Conservation (phyloP, 2,329 filamentous ascomycete genomes). For the Parasarocladium wereldwijsianum region DNA sequence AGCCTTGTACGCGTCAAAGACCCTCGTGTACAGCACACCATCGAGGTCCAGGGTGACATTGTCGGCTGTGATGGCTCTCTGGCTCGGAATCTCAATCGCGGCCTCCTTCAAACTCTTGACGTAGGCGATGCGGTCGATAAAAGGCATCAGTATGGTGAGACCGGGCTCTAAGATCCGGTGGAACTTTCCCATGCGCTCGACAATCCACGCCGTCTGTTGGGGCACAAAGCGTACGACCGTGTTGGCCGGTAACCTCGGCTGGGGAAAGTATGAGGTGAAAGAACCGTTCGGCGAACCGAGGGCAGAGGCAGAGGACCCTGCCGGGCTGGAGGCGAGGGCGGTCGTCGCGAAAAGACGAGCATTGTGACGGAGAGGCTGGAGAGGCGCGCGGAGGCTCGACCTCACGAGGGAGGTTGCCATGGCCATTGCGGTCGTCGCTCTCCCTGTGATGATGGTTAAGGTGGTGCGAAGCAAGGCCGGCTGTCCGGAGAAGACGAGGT, state of each 20-base stretch:
- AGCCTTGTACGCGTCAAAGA: constrained; percentile 97
- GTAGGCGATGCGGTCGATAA: constrained; percentile 92
- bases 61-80: constrained; percentile 95
- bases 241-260: constrained; percentile 67
- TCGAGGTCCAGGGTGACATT: constrained; percentile 96
- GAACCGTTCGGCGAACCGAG: constrained; percentile 7
- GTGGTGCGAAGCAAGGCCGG: too few relatives aligned
- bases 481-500: too few relatives aligned
- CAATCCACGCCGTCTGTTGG: constrained; percentile 99
- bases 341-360: constrained; percentile 15
- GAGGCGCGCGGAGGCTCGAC: constrained; percentile 4
- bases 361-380: constrained; percentile 6
- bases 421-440: too few relatives aligned
- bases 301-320: constrained; percentile 16
- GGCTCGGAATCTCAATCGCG: constrained; percentile 91
- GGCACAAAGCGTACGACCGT: constrained; percentile 93
- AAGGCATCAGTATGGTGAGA: constrained; percentile 73
- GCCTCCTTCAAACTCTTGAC: constrained; percentile 95
- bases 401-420: constrained; percentile 4
- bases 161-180: constrained; percentile 85
- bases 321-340: constrained; percentile 15
- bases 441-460: too few relatives aligned
- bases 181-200: constrained; percentile 98
- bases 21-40: constrained; percentile 85
- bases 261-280: constrained; percentile 67